Conservation (phyloP, 73 alveolate genomes). For the Paramecium sexaurelia region DNA sequence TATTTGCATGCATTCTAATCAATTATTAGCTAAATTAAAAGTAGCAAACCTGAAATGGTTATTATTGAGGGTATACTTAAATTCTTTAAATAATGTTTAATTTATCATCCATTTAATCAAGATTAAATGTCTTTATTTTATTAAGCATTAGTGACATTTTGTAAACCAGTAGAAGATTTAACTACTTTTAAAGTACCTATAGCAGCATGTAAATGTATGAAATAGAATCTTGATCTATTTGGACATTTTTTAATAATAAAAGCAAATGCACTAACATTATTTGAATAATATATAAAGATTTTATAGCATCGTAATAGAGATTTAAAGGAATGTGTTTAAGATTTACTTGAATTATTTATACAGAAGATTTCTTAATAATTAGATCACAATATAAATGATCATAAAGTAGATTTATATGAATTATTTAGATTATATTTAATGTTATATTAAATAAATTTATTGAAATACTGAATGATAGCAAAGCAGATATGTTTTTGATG, state of each 20-base stretch:
- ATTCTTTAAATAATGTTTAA: constrained; percentile 46
- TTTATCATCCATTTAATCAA: not conserved
- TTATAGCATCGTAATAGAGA: constrained; percentile 58
- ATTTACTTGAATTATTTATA: constrained; percentile 54
- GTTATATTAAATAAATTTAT: constrained; percentile 44
- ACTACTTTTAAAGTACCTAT: not conserved
- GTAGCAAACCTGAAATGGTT: constrained; percentile 57
- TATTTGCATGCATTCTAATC: not conserved
- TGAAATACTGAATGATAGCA: not conserved
- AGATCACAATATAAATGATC: constrained; percentile 20
- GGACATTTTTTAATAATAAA: not conserved
- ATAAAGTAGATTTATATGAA: not conserved
- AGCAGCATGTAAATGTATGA: constrained; percentile 51
- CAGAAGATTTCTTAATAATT: not conserved
- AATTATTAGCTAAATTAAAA: not conserved
- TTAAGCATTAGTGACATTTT: not conserved
- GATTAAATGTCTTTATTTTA: not conserved
- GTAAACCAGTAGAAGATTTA: not conserved
- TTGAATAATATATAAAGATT: constrained; percentile 28
- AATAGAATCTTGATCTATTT: constrained; percentile 10
- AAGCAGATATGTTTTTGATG: not conserved
- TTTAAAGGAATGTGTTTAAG: constrained; percentile 56
- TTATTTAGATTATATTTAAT: constrained; percentile 30
- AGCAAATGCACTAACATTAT: not conserved
- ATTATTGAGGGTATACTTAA: constrained; percentile 49